These are phyloP conservation scores for Phytophthora sp. DNA, from an alignment of 352 stramenopile genomes.

Conservation along the genomic window DNA sequence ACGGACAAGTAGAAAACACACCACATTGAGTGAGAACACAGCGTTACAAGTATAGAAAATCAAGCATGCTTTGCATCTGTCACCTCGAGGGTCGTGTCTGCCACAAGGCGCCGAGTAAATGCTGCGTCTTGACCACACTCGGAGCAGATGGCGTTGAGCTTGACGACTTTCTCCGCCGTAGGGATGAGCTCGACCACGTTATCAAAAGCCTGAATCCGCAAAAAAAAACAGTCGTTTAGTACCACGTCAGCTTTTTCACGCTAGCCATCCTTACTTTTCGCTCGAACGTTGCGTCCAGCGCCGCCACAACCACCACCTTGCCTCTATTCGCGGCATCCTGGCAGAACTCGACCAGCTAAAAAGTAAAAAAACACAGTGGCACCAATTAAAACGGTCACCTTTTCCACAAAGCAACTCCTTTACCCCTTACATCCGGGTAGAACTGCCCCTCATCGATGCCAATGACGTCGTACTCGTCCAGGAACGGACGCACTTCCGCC, in stretches of 20 bases:
- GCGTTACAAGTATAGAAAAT: too few species aligned
- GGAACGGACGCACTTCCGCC: constrained; percentile 56
- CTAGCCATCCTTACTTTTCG: constrained; percentile 46
- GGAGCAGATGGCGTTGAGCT: constrained; percentile 86
- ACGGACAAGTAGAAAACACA: background rate
- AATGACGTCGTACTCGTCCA: constrained; percentile 83
- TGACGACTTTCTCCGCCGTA: constrained; percentile 77
- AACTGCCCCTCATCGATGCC: constrained; percentile 90
- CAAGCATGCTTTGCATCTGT: too few species aligned
- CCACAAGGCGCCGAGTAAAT: constrained; percentile 78
- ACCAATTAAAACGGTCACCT: too few species aligned
- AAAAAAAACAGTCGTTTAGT: constrained; percentile 1
- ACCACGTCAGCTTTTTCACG: background rate
- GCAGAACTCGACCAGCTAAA: constrained; percentile 80
- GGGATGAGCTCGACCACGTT: constrained; percentile 78
- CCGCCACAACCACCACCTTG: constrained; percentile 83
- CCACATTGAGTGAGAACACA: background rate
- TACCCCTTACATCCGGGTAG: constrained; percentile 67
- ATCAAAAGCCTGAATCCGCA: constrained; percentile 61
- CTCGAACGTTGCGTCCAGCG: constrained; percentile 80
- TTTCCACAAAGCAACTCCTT: background rate
- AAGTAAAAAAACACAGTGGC: constrained; percentile 5
- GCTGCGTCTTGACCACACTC: constrained; percentile 81
- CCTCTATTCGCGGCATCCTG: constrained; percentile 68
- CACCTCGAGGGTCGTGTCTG: constrained; percentile 76